These are phyloP conservation scores for Hypericum androsaemum DNA, from an alignment of 345 rosid genomes.

Conservation along the genomic window DNA sequence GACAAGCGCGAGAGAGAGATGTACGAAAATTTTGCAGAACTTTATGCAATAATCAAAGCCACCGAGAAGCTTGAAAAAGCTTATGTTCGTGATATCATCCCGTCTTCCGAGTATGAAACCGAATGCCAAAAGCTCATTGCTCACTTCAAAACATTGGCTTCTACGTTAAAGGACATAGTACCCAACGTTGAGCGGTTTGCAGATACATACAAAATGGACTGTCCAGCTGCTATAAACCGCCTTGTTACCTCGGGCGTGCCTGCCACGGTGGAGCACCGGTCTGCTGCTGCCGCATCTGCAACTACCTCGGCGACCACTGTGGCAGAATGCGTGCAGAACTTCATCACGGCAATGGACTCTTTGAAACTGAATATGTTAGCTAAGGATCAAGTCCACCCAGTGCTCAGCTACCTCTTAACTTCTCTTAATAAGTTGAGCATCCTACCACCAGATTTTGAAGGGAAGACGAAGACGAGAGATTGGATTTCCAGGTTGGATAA, in stretches of 20 bases:
- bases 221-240: constrained; percentile 88
- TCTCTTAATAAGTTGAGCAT: constrained; percentile 67
- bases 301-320: constrained; percentile 77
- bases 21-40: constrained; percentile 94
- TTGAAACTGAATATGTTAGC: constrained; percentile 91
- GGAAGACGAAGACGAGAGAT: constrained; percentile 88
- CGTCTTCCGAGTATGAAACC: constrained; percentile 65
- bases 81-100: constrained; percentile 65
- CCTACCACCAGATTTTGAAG: constrained; percentile 82
- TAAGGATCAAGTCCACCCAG: constrained; percentile 83
- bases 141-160: constrained; percentile 78
- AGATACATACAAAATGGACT: constrained; percentile 90
- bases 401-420: constrained; percentile 70
- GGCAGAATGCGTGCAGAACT: constrained; percentile 90
- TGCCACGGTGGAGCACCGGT: constrained; percentile 89
- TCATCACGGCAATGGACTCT: constrained; percentile 94
- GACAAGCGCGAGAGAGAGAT: constrained; percentile 97
- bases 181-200: constrained; percentile 86
- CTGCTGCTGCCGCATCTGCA: constrained; percentile 47
- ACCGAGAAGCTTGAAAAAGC: constrained; percentile 97
- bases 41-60: constrained; percentile 87
- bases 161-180: constrained; percentile 59
- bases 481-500: constrained; percentile 77
- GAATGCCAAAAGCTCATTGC: constrained; percentile 92
- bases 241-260: constrained; percentile 84